A percentile compares a stretch with the other conserved stretches of the same genome.
Evolutionary conservation across 768 basidiomycete species (phyloP).

Genomic region (Terana coerulea): DNA sequence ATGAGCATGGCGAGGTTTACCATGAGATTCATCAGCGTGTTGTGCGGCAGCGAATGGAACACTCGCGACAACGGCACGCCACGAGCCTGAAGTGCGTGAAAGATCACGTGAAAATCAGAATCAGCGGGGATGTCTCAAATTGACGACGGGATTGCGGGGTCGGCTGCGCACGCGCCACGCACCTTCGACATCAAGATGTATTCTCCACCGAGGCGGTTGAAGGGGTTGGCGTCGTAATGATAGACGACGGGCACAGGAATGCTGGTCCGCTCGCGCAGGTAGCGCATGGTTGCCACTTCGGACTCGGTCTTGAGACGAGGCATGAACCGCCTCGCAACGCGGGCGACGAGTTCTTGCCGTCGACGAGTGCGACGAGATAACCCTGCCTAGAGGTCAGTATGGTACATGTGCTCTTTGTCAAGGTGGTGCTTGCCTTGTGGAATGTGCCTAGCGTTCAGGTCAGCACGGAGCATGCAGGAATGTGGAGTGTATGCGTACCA

Average conservation of each 20-base stretch:
- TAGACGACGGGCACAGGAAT: constrained; percentile 76
- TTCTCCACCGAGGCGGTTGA: constrained; percentile 80
- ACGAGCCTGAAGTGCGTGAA: constrained; percentile 46
- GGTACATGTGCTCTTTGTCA: background rate
- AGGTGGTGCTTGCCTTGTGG: constrained; percentile 56
- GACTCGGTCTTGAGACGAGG: constrained; percentile 83
- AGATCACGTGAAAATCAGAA: constrained; percentile 8
- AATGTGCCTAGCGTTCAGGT: constrained; percentile 69
- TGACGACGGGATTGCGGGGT: too few relatives aligned
- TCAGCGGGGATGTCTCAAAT: background rate
- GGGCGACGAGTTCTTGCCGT: constrained; percentile 64
- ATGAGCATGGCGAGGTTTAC: constrained; percentile 65
- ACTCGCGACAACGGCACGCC: constrained; percentile 70
- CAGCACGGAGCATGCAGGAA: constrained; percentile 1
- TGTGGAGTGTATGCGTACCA: constrained; percentile 1
- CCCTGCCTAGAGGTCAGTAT: constrained; percentile 41
- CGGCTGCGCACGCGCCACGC: constrained; percentile 21
- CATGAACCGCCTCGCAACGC: constrained; percentile 84
- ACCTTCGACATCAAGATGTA: constrained; percentile 88
- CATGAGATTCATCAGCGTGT: constrained; percentile 58
- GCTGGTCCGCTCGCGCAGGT: constrained; percentile 63
- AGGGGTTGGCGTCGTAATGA: constrained; percentile 78
- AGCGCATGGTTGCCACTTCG: constrained; percentile 83
- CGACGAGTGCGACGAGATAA: constrained; percentile 66
- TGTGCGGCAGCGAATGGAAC: constrained; percentile 67